phyloP scores from a whole-genome alignment of 2,329 filamentous ascomycete genomes.

The Myriangium duriaei region DNA sequence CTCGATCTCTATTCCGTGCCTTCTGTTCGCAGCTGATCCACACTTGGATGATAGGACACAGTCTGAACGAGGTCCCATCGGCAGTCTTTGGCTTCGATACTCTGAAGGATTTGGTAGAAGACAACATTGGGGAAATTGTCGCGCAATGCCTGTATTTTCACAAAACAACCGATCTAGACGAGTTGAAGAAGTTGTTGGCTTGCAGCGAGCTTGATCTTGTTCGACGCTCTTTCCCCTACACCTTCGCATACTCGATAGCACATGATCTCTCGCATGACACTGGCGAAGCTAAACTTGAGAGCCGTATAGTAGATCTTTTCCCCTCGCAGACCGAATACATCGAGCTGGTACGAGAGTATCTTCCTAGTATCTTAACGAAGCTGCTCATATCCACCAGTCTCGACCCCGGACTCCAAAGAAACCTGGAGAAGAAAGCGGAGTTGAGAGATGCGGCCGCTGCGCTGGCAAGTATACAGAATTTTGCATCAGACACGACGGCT shows the following conservation, averaged over 20 bases:
- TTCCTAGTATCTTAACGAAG: constrained; percentile 62
- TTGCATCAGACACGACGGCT: constrained; percentile 50
- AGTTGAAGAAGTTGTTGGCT: constrained; percentile 48
- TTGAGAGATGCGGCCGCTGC: constrained; percentile 50
- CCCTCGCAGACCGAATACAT: constrained; percentile 51
- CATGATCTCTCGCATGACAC: constrained; percentile 47
- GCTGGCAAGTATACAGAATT: constrained; percentile 56
- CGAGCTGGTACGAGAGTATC: constrained; percentile 52
- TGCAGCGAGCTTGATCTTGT: constrained; percentile 47
- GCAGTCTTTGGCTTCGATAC: constrained; percentile 68
- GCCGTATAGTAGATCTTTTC: constrained; percentile 54
- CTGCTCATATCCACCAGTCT: constrained; percentile 62
- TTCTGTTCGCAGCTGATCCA: constrained; percentile 84
- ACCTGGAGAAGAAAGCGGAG: constrained; percentile 22
- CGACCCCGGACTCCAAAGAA: constrained; percentile 58
- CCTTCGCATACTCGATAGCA: constrained; percentile 72
- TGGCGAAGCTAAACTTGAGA: constrained; percentile 36
- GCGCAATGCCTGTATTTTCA: constrained; percentile 74
- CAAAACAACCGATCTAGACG: constrained; percentile 49
- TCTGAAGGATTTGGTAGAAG: constrained; percentile 54
- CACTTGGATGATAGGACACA: constrained; percentile 66
- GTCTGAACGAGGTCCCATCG: constrained; percentile 63
- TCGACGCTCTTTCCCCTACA: constrained; percentile 58
- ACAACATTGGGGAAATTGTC: constrained; percentile 64
- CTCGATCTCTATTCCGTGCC: constrained; percentile 62